Evolutionary conservation across 805 yeast genomes (phyloP).

Genomic region (Yarrowia bubula): DNA sequence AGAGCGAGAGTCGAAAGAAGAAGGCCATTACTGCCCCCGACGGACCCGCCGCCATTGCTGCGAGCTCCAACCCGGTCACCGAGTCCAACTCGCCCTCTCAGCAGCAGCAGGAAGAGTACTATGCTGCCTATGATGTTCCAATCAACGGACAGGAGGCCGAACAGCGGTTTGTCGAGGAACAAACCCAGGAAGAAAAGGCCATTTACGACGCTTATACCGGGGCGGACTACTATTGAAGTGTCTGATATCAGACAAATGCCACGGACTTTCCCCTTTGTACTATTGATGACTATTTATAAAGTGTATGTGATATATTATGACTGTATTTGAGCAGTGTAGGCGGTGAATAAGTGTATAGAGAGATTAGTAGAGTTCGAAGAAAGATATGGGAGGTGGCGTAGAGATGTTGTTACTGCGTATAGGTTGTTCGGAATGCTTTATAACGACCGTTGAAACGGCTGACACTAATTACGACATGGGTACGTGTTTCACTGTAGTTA

Average conservation of each 20-base stretch:
- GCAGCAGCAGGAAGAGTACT: slow-evolving; percentile 16
- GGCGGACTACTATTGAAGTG: slow-evolving; percentile 5
- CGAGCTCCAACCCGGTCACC: slow-evolving; percentile 20
- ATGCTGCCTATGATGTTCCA: slow-evolving; percentile 17
- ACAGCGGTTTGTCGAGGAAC: slow-evolving; percentile 21
- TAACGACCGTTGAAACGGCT: too few relatives aligned
- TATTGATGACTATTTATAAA: slow-evolving; percentile 26
- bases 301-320: slow-evolving; percentile 26
- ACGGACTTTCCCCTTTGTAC: slow-evolving; percentile 8
- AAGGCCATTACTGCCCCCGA: not conserved
- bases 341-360: not conserved
- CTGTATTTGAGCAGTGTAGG: not conserved
- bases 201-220: slow-evolving; percentile 23
- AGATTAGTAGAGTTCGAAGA: too few relatives aligned
- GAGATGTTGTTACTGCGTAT: too few relatives aligned
- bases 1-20: slow-evolving; percentile 14
- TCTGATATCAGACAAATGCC: not conserved
- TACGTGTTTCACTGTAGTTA: too few relatives aligned
- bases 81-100: slow-evolving; percentile 20
- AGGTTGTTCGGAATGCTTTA: too few relatives aligned
- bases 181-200: slow-evolving; percentile 26
- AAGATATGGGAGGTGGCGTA: too few relatives aligned
- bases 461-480: too few relatives aligned
- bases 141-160: slow-evolving; percentile 16
- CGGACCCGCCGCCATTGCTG: not conserved